These are phyloP conservation scores for Aspergillus sp. DNA, from an alignment of 2,329 filamentous ascomycete genomes.

Conservation along the genomic window DNA sequence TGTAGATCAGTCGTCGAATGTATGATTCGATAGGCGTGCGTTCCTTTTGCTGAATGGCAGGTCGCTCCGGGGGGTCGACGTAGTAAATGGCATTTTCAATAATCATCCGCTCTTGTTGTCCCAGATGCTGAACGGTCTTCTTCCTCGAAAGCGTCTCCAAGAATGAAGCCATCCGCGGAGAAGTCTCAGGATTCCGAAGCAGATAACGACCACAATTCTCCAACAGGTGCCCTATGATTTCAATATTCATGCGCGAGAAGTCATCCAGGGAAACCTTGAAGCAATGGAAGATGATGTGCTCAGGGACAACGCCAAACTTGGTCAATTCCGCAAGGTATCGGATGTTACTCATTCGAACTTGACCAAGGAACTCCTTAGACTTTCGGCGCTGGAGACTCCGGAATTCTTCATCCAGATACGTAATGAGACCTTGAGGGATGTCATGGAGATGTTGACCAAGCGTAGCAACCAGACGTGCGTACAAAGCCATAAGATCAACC, in stretches of 20 bases:
- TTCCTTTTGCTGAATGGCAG: slow-evolving; percentile 94
- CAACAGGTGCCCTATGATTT: slow-evolving; percentile 91
- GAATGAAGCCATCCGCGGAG: slow-evolving; percentile 87
- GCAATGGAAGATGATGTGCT: slow-evolving; percentile 98
- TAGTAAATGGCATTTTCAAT: slow-evolving; percentile 98
- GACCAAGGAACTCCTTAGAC: slow-evolving; percentile 93
- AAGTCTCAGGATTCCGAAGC: slow-evolving; percentile 84
- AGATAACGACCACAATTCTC: slow-evolving; percentile 96
- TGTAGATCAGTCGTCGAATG: slow-evolving; percentile 83
- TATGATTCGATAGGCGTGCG: slow-evolving; percentile 88
- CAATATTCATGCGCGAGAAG: slow-evolving; percentile 98
- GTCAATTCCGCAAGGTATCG: slow-evolving; percentile 97
- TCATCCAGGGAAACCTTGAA: slow-evolving; percentile 96
- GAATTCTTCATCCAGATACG: slow-evolving; percentile 93
- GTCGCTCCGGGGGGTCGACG: slow-evolving; percentile 87
- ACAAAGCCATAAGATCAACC: slow-evolving; percentile 81
- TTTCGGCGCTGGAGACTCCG: slow-evolving; percentile 93
- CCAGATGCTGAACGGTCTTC: slow-evolving; percentile 90
- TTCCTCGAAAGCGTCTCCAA: slow-evolving; percentile 92
- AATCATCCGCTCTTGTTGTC: slow-evolving; percentile 93
- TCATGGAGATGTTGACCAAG: slow-evolving; percentile 91
- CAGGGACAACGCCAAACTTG: slow-evolving; percentile 95
- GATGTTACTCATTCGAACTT: slow-evolving; percentile 88
- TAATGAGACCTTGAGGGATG: slow-evolving; percentile 82
- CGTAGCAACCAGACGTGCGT: slow-evolving; percentile 87